Base-by-base conservation (phyloP, 2,329 filamentous ascomycete genomes). In the Fusarium oxysporum region DNA sequence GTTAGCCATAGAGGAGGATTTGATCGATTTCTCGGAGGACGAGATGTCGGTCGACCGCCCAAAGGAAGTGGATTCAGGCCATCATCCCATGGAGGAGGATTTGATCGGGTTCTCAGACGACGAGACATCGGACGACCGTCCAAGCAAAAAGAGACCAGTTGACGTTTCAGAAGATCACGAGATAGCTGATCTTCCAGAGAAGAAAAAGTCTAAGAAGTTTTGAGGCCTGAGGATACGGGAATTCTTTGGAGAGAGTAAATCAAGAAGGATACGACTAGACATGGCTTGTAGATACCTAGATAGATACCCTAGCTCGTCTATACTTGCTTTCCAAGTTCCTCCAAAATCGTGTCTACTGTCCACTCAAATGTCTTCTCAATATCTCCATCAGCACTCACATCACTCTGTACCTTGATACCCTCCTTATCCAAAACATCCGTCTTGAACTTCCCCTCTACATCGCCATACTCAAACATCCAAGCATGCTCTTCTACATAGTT, bases 401-500 rank as follows among this genome's bases (percentile, higher is more conserved):
- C 84, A 2, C 82, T 81, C 64, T 89, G 87, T 21, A 87, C 88
- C 68, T 82, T 76, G 47, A 90, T 88, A 28, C 81, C 82, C 74
- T 84, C 82, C 62, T 79, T 79, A 30, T 73, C 69, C 73, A 89
- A 80, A 53, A 86, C 84, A 1, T 84, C 81, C 23, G 82, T 79
- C 44, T 88, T 84, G 14, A 91, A 78, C 51, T 82, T 77, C 0
- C 88, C 88, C 75, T 92, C 88, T 1, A 94, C 92, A 78, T 95
- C 85, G 0, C 89, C 92, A 12, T 84, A 83, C 72, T 91, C 82
- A 79, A 98, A 96, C 80, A 99, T 85, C 87, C 93, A 97, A 28
- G 85, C 85, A 83, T 98, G 95, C 76, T 94, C 90, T 59, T 88
- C 86, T 7, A 93, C 93, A 81, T 98, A 98, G 77, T 97, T 96